Conservation (phyloP, 805 yeast genomes). For the Candida vaughaniae region DNA sequence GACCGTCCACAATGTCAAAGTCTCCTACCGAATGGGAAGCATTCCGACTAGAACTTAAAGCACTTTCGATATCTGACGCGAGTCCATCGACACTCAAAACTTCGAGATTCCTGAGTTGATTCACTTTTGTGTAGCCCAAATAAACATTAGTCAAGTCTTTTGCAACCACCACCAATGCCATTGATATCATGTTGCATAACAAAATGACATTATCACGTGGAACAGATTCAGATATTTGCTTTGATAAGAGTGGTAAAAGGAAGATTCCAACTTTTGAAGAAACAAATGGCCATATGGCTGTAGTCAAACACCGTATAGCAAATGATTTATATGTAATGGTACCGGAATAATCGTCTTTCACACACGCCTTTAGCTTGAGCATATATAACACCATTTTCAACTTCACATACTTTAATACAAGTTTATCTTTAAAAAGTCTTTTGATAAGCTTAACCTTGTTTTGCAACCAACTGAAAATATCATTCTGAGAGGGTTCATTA, state of each 20-base stretch:
- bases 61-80: neutral
- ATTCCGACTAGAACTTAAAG: neutral
- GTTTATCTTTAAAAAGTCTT: constrained; percentile 4
- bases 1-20: no score
- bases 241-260: constrained; percentile 9
- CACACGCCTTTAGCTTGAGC: constrained; percentile 30
- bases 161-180: constrained; percentile 30
- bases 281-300: constrained; percentile 40
- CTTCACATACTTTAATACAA: constrained; percentile 9
- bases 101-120: constrained; percentile 26
- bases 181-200: constrained; percentile 31
- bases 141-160: constrained; percentile 34
- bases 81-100: neutral
- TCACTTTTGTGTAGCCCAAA: constrained; percentile 26
- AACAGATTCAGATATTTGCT: constrained; percentile 9
- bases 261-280: constrained; percentile 32
- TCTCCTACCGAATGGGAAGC: no score
- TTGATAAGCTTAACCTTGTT: constrained; percentile 1
- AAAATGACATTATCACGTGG: constrained; percentile 16
- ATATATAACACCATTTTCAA: constrained; percentile 16
- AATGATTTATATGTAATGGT: constrained; percentile 22
- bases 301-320: constrained; percentile 28
- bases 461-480: neutral
- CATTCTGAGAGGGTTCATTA: neutral
- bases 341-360: constrained; percentile 33